Percentiles rank a stretch among this genome's conserved stretches.
phyloP scores from a whole-genome alignment of 768 basidiomycete species.

The Pulveroboletus frians region DNA sequence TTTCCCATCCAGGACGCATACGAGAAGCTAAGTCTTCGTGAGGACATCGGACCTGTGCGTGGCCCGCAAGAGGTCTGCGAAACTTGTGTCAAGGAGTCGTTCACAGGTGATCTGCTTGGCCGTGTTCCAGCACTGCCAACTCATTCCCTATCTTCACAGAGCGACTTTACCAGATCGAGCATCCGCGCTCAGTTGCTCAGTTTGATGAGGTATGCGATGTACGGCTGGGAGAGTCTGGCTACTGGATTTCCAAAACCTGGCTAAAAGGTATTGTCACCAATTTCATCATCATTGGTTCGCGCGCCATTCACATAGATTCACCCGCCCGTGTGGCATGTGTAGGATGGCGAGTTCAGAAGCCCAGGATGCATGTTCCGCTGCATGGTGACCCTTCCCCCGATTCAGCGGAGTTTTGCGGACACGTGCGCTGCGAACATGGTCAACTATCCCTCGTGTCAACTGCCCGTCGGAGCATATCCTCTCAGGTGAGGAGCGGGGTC shows the following conservation, averaged over 20 bases:
- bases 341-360: constrained; percentile 74
- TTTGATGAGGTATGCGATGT: constrained; percentile 53
- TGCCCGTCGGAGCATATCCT: constrained; percentile 58
- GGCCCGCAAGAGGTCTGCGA: constrained; percentile 52
- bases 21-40: constrained; percentile 29
- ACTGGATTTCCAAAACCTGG: constrained; percentile 80
- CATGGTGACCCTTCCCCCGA: constrained; percentile 66
- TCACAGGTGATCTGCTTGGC: constrained; percentile 44
- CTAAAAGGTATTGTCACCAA: constrained; percentile 49
- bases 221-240: constrained; percentile 40
- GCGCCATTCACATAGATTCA: constrained; percentile 8
- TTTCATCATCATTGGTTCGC: constrained; percentile 8
- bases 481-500: constrained; percentile 38
- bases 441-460: constrained; percentile 50
- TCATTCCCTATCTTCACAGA: constrained; percentile 38
- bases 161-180: constrained; percentile 61
- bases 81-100: constrained; percentile 50
- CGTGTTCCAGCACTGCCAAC: background rate
- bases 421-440: constrained; percentile 74
- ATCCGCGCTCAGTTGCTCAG: constrained; percentile 52
- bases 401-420: constrained; percentile 44
- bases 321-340: constrained; percentile 4
- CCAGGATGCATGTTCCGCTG: constrained; percentile 66
- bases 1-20: constrained; percentile 19
- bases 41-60: constrained; percentile 47